Base-by-base conservation (phyloP, 1,284 basidiomycete genomes). In the Volvariella surrecta region DNA sequence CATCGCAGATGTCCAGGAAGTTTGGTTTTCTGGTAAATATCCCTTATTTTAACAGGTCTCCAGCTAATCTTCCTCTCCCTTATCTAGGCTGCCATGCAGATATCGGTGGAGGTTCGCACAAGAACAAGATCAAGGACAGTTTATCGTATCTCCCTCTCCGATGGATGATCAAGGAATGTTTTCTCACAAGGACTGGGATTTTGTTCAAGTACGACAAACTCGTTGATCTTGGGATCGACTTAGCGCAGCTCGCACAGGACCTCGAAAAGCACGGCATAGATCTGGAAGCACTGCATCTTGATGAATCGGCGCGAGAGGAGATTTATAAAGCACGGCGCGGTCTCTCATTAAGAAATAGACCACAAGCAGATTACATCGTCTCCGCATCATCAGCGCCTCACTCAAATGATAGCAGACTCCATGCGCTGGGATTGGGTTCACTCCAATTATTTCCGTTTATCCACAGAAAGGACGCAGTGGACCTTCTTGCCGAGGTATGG, bases 141-240 rank as follows among this genome's bases (percentile, higher is more conserved):
- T 45, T 58, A 9, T 56, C 57, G 1, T 52, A 47, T 28, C 54
- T 56, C 20, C 52, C 54, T 2, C 46, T 56, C 17, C 49, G 54
- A 19, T 56, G 54, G 54, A 56, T 56, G 54, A 53, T 56, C 45
- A 54, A 50, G 22, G 54, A 56, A 39, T 53, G 49, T 35, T 43
- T 56, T 30, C 11, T 51, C 11, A 44, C 45, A 1, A n/a, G 37
- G 18, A 54, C 52, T 2, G 50, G 48, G 2, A 52, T 56, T 30
- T 41, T 50, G 11, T 56, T 56, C 24, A 45, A 54, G 19, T 19
- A 42, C 16, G 34, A 50, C 15, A 51, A 48, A 18, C 45, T 56
- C 32, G 37, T 40, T 18, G 28, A 28, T 13, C 42, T 52, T 30
- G 52, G 48, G 0, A 51, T 56, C 32, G 46, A 54, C 22, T 42